phyloP scores from a whole-genome alignment of 2,329 filamentous ascomycete species.

The Botrytis fragariae region DNA sequence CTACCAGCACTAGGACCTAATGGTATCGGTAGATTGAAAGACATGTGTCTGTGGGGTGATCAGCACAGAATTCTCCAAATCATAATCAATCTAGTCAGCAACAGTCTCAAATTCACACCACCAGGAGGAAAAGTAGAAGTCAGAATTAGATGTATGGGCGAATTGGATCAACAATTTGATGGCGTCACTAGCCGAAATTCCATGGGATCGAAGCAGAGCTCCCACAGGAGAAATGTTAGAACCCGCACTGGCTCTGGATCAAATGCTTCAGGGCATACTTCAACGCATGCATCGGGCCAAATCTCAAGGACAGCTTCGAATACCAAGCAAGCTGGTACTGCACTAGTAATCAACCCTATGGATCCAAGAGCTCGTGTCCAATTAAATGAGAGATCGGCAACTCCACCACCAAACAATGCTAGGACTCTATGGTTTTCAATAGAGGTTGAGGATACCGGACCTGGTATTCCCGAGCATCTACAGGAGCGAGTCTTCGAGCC shows the following conservation, averaged over 20 bases:
- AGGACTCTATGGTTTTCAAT: slow-evolving; percentile 78
- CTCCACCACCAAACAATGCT: slow-evolving; percentile 59
- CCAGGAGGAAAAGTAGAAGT: slow-evolving; percentile 71
- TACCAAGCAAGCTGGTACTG: slow-evolving; percentile 46
- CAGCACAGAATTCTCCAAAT: slow-evolving; percentile 88
- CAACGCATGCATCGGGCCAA: slow-evolving; percentile 29
- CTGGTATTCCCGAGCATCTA: slow-evolving; percentile 75
- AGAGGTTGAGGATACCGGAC: slow-evolving; percentile 83
- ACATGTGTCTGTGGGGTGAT: slow-evolving; percentile 88
- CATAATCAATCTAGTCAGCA: slow-evolving; percentile 90
- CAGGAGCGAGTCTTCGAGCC: slow-evolving; percentile 87
- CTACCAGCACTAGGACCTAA: slow-evolving; percentile 61
- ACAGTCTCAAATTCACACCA: slow-evolving; percentile 88
- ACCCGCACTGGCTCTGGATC: slow-evolving; percentile 34
- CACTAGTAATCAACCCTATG: slow-evolving; percentile 61
- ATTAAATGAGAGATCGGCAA: slow-evolving; percentile 53
- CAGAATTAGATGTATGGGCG: slow-evolving; percentile 70
- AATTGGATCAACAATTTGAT: slow-evolving; percentile 40
- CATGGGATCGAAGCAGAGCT: slow-evolving; percentile 34
- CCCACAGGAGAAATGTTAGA: slow-evolving; percentile 26
- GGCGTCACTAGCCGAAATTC: slow-evolving; percentile 27
- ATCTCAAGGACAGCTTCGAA: slow-evolving; percentile 43
- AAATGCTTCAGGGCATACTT: slow-evolving; percentile 43
- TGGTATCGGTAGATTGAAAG: slow-evolving; percentile 68
- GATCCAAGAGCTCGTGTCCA: slow-evolving; percentile 43